Percentiles rank a stretch among this genome's conserved stretches.
Conservation (phyloP, 306 rosid genomes). For the Oxytropis ochrocephala region DNA sequence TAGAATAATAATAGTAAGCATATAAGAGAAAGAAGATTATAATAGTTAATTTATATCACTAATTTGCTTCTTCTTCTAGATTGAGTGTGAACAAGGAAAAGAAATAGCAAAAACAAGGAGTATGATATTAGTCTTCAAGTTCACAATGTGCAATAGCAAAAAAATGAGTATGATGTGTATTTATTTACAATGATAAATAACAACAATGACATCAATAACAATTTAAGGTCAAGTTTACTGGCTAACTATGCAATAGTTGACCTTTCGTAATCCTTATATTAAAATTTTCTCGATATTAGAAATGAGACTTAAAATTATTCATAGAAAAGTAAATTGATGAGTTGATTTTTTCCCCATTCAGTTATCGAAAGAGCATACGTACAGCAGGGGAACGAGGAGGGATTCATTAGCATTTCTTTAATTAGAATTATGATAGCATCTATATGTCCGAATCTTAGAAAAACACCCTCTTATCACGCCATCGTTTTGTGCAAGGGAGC, state of each 20-base stretch:
- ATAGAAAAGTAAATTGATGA: background rate
- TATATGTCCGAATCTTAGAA: too few relatives aligned
- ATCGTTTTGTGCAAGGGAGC: too few relatives aligned
- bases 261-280: background rate
- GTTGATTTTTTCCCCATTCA: background rate
- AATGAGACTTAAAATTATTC: background rate
- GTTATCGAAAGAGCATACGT: too few relatives aligned
- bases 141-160: conserved; percentile 31
- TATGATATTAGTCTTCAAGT: conserved; percentile 10
- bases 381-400: too few relatives aligned
- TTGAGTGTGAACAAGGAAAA: background rate
- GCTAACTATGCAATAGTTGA: conserved; percentile 23
- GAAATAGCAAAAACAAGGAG: conserved; percentile 11
- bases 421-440: conserved; percentile 26
- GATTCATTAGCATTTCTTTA: background rate
- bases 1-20: background rate
- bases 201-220: conserved; percentile 21
- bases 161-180: conserved; percentile 28
- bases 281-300: conserved; percentile 18
- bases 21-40: background rate
- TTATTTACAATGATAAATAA: conserved; percentile 31
- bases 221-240: conserved; percentile 20
- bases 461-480: too few relatives aligned
- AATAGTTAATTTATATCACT: background rate
- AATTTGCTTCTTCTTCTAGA: conserved; percentile 12